These are phyloP conservation scores for Haberlea rhodopensis DNA, from an alignment of 257 asterid species.

Conservation along the genomic window DNA sequence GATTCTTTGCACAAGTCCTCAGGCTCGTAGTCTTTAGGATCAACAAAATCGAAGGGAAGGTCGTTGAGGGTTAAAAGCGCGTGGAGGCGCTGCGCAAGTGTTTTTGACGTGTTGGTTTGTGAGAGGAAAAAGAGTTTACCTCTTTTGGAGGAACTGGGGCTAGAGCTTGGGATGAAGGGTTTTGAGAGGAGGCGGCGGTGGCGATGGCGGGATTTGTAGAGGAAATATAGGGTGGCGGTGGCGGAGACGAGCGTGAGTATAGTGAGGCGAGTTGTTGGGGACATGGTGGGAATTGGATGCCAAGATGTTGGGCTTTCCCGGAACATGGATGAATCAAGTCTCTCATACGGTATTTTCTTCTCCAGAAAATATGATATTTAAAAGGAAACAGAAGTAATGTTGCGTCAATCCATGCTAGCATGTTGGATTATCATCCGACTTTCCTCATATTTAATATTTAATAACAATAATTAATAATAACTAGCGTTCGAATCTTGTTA, in stretches of 20 bases:
- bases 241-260: slow-evolving; percentile 77
- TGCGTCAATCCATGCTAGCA: no score
- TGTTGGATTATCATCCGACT: no score
- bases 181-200: slow-evolving; percentile 29
- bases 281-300: no score
- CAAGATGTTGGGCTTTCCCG: no score
- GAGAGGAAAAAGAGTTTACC: slow-evolving; percentile 85
- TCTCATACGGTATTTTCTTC: no score
- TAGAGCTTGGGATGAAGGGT: slow-evolving; percentile 20
- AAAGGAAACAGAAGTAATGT: no score
- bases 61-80: slow-evolving; percentile 39
- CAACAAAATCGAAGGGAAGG: slow-evolving; percentile 62
- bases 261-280: no score
- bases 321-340: no score
- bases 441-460: no score
- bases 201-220: slow-evolving; percentile 86
- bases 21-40: slow-evolving; percentile 84
- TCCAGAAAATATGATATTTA: no score
- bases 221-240: slow-evolving; percentile 66
- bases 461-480: no score
- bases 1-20: slow-evolving; percentile 76
- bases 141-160: slow-evolving; percentile 28
- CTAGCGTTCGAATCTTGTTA: no score
- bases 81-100: slow-evolving; percentile 82
- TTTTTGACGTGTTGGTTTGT: slow-evolving; percentile 71